Evolutionary conservation across 768 basidiomycete genomes (phyloP).

Genomic region (Podaxis sp.): DNA sequence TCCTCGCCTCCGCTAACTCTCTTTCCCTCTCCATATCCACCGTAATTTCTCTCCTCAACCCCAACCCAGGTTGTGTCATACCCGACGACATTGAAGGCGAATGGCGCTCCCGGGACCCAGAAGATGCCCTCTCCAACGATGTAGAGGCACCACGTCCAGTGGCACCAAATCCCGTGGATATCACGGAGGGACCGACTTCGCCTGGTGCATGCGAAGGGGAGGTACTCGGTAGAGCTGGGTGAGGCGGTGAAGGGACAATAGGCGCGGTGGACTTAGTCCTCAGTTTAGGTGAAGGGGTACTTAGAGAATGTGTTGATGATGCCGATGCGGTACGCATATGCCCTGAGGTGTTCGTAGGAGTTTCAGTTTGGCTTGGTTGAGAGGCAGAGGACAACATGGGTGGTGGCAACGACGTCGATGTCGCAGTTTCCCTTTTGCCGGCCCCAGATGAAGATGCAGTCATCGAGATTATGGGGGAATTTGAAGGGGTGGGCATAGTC

Average conservation of each 20-base stretch:
- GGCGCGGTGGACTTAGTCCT: conserved; percentile 1
- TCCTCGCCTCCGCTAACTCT: conserved; percentile 6
- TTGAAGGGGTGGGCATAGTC: conserved; percentile 55
- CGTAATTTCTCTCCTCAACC: neutral
- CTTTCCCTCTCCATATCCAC: neutral
- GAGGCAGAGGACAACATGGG: neutral
- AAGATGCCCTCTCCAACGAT: conserved; percentile 10
- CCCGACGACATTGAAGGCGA: conserved; percentile 6
- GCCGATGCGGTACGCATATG: conserved; percentile 3
- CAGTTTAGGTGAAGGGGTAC: neutral
- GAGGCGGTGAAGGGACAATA: conserved; percentile 12
- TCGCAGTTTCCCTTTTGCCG: conserved; percentile 9
- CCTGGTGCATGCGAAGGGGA: conserved; percentile 11
- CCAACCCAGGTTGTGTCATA: neutral
- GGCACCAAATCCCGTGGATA: neutral
- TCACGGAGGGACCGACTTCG: neutral
- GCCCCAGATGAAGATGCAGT: conserved; percentile 20
- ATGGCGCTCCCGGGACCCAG: conserved; percentile 4
- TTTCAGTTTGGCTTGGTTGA: neutral
- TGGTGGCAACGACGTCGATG: conserved; percentile 8
- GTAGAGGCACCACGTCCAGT: neutral
- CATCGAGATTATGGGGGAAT: conserved; percentile 42
- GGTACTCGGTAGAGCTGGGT: conserved; percentile 11
- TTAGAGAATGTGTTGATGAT: conserved; percentile 1
- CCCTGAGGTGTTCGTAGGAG: neutral